These are phyloP conservation scores for Chytridium lagenaria DNA, from an alignment of 371 early-diverging fungal species.

Conservation along the genomic window DNA sequence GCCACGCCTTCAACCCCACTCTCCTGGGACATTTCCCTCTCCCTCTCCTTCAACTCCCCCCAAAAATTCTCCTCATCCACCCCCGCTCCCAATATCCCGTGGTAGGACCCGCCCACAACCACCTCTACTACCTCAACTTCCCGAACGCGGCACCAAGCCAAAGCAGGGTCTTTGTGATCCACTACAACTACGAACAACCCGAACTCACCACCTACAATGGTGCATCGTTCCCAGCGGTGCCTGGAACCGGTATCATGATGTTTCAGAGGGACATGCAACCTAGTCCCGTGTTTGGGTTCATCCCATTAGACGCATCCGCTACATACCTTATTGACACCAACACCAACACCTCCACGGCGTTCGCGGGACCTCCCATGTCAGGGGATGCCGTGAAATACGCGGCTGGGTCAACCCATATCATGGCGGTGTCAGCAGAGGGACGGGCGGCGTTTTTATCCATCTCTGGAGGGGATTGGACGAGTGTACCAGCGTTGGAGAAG, in stretches of 20 bases:
- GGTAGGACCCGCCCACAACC: constrained; percentile 23
- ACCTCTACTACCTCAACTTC: constrained; percentile 15
- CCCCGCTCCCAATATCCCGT: constrained; percentile 4
- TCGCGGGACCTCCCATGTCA: constrained; percentile 4
- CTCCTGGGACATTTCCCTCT: background rate
- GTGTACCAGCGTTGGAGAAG: background rate
- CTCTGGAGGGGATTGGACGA: background rate
- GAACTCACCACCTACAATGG: background rate
- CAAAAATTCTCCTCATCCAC: background rate
- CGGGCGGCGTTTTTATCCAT: background rate
- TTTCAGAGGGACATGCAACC: background rate
- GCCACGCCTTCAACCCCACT: background rate
- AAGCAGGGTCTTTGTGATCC: constrained; percentile 10
- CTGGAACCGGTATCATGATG: background rate
- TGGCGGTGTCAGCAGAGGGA: background rate
- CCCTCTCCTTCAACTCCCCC: background rate
- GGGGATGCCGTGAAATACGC: background rate
- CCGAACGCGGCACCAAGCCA: background rate
- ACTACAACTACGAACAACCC: constrained; percentile 13
- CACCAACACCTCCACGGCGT: background rate
- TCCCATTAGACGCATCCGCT: constrained; percentile 11
- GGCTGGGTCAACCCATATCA: background rate
- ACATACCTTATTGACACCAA: constrained; percentile 5
- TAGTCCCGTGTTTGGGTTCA: constrained; percentile 6
- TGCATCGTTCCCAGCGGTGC: background rate